Conservation (phyloP, 108 stramenopile genomes). For the Fragilaria radians region DNA sequence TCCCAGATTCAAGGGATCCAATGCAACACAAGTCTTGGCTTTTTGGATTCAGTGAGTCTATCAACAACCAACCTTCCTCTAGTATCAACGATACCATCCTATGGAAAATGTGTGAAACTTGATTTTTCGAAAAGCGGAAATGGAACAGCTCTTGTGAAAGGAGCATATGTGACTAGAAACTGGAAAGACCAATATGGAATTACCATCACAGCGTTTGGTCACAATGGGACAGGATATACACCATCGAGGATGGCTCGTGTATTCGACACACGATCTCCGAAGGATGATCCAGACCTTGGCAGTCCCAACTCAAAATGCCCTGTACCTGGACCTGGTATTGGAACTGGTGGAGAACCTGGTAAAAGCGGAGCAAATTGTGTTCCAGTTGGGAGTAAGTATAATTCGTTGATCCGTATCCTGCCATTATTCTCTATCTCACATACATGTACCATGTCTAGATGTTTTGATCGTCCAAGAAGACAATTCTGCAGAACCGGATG, state of each 20-base stretch:
- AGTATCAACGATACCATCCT: neutral
- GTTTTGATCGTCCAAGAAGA: neutral
- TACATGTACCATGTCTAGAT: neutral
- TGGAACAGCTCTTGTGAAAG: neutral
- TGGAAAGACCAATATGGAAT: neutral
- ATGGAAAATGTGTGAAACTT: neutral
- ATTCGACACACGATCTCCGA: neutral
- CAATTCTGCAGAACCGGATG: neutral
- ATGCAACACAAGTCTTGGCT: neutral
- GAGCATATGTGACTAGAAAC: neutral
- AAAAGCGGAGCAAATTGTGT: neutral
- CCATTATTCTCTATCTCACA: neutral
- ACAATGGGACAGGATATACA: neutral
- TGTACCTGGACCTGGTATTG: neutral
- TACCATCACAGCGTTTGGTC: neutral
- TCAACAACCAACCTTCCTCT: neutral
- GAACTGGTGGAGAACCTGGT: neutral
- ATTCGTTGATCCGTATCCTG: neutral
- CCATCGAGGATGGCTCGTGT: neutral
- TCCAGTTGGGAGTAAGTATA: neutral
- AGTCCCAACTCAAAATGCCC: neutral
- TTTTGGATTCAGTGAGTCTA: neutral
- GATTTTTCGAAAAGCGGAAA: neutral
- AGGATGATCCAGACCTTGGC: neutral
- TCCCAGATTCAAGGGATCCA: neutral